Evolutionary conservation across 192 early-diverging fungal species (phyloP), one percentile per base, ranked within the genome.

Genomic region (Backusella tuberculispora): DNA sequence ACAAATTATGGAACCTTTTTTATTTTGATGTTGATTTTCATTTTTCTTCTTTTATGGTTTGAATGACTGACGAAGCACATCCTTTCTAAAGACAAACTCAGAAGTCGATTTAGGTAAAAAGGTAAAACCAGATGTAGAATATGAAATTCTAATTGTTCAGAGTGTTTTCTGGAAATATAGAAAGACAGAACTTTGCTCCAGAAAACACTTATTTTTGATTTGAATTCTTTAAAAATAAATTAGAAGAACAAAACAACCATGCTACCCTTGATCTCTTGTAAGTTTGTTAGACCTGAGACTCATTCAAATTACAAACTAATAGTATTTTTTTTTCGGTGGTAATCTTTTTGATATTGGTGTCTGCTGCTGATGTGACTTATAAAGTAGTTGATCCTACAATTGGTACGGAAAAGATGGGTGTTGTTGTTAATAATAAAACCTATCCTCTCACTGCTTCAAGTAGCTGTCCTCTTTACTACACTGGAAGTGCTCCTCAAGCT

Each of bases 401-500:
- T 21, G 50, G 50, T 21, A 56, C 50, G 24, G 50, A 56, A 56
- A 56, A 56, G 19, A 56, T 56, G 50, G 50, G 50, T 24, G 50
- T 56, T 24, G 50, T 56, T 4, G 24, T 56, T 56, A 15, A 56
- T 21, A 56, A 56, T 3, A 1, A 56, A 15, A 21, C 38, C 0
- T 66, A 66, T 9, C 38, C 7, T 38, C 37, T 66, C 14, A 19
- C 5, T 19, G 40, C 19, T 41, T 66, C 38, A 41, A 37, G 38
- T 19, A 19, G 2, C 4, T 41, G 38, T 19, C 65, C 65, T 41
- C 40, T 41, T 66, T 41, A 41, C 9, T 66, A 41, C 17, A 66
- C 65, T 15, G 65, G 65, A 41, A 41, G 38, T 19, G 65, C 65
- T 9, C 65, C 65, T 42, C n/a, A 41, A n/a, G 65, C 65, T 42